A percentile compares a stretch with the other conserved stretches of the same genome.
These are phyloP conservation scores for Chlorella vulgaris DNA, from an alignment of 139 green algal species.

Conservation along the genomic window DNA sequence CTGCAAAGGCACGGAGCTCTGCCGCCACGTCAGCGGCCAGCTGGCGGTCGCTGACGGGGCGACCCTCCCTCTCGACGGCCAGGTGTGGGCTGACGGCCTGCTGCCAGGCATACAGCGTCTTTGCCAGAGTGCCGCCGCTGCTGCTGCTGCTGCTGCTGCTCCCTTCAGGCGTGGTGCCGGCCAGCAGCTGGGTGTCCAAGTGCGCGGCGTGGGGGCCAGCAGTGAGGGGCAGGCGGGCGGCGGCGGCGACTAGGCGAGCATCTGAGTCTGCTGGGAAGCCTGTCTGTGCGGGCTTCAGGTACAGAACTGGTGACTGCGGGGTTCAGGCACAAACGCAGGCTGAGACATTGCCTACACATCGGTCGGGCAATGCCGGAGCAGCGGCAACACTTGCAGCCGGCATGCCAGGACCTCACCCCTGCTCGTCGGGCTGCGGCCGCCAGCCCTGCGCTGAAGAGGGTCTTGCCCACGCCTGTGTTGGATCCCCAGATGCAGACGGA, in stretches of 20 bases:
- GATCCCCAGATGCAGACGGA: constrained; percentile 85
- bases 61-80: constrained; percentile 67
- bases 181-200: constrained; percentile 2
- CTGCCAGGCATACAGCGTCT: constrained; percentile 71
- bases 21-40: constrained; percentile 39
- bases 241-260: constrained; percentile 65
- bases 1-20: constrained; percentile 49
- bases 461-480: constrained; percentile 97
- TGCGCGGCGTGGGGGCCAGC: constrained; percentile 10
- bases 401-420: constrained; percentile 12
- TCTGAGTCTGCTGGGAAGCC: constrained; percentile 90
- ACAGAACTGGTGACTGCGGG: constrained; percentile 70
- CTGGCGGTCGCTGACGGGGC: constrained; percentile 54
- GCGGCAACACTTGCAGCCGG: too few relatives aligned
- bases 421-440: constrained; percentile 45
- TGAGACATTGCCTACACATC: not conserved
- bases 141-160: constrained; percentile 7
- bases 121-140: constrained; percentile 1
- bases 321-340: not conserved
- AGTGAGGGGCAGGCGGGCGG: not conserved
- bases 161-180: not conserved
- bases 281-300: constrained; percentile 97
- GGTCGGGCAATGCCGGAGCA: not conserved
- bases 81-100: constrained; percentile 83
- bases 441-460: constrained; percentile 84